Base-by-base conservation (phyloP, 2,329 filamentous ascomycete species). In the Lecanosticta acicola region DNA sequence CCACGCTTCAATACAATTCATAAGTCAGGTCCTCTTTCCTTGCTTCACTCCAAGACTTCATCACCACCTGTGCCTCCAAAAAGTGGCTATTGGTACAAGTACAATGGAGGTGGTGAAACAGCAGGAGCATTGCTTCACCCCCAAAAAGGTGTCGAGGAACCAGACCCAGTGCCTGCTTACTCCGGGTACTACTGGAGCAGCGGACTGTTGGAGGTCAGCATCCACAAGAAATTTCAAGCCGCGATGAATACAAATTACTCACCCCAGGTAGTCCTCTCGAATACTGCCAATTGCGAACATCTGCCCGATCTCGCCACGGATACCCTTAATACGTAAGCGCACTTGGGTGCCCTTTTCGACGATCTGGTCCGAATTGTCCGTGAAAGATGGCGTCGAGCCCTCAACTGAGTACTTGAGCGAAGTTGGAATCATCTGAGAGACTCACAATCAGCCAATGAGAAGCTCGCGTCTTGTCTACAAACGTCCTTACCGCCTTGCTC, bases 271-370 rank as follows among this genome's bases (percentile, higher is more conserved):
- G 49, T 67, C 80, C 65, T 84, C 91, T 71, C 94, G 95, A 72
- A 98, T 96, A 58, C 88, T 97, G 50, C 90, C 93, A 67, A 98
- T 94, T 32, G 91, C 93, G 77, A 86, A 96, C 79, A 98, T 94
- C 66, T 87, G 85, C 52, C 87, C 88, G 41, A 97, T 87, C 66
- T 97, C 93, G 54, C 87, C 90, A 68, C 94, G 81, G 41, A 91
- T 86, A 68, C 93, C 93, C 59, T 96, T 87, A 54, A 98, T 84
- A 71, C 96, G 96, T 55, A 97, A 81, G 38, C 93, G 86, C 53
- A 98, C 81, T 59, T 95, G 91, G 13, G 90, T 94, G 39, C 89
- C 88, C 49, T 89, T 88, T 70, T 97, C 90, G 61, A 98, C 94
- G 29, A 89, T 84, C 56, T 90, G 87, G 56, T 95, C 93, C 52